These are phyloP conservation scores for Colletotrichum magnum DNA, from an alignment of 2,329 filamentous ascomycete genomes.

Conservation along the genomic window DNA sequence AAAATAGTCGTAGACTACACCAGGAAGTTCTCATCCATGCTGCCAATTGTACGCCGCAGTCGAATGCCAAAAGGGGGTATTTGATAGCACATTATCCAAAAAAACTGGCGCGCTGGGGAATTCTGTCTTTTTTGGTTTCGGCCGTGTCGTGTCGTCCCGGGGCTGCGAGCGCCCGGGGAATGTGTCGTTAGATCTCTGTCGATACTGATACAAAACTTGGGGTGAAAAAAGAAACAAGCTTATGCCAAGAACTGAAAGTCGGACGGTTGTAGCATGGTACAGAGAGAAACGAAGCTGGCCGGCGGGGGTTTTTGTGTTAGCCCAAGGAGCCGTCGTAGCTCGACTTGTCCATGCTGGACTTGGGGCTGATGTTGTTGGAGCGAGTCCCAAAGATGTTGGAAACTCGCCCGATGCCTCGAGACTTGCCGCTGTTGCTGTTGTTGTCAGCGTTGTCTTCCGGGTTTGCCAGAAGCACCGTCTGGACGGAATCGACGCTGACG, in stretches of 20 bases:
- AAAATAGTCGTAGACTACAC: constrained; percentile 42
- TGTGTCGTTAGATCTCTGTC: constrained; percentile 37
- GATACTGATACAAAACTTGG: constrained; percentile 40
- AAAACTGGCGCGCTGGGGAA: constrained; percentile 38
- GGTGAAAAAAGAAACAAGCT: constrained; percentile 23
- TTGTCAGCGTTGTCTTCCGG: constrained; percentile 51
- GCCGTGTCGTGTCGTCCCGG: constrained; percentile 40
- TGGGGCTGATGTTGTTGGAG: constrained; percentile 63
- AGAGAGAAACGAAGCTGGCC: constrained; percentile 14
- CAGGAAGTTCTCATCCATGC: constrained; percentile 39
- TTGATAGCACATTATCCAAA: constrained; percentile 41
- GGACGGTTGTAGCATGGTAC: constrained; percentile 20
- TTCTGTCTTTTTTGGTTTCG: constrained; percentile 40
- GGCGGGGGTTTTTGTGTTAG: neutral
- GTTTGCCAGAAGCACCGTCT: constrained; percentile 69
- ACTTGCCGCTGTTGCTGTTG: constrained; percentile 60
- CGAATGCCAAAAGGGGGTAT: constrained; percentile 41
- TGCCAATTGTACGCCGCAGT: constrained; percentile 39
- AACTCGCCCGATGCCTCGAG: constrained; percentile 67
- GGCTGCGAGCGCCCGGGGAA: constrained; percentile 24
- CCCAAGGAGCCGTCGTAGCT: constrained; percentile 57
- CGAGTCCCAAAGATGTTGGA: constrained; percentile 68
- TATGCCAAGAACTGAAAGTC: constrained; percentile 38
- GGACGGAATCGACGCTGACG: constrained; percentile 76
- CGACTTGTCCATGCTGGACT: constrained; percentile 64